phyloP scores from a whole-genome alignment of 106 monocot genomes.

The Vanilla planifolia region DNA sequence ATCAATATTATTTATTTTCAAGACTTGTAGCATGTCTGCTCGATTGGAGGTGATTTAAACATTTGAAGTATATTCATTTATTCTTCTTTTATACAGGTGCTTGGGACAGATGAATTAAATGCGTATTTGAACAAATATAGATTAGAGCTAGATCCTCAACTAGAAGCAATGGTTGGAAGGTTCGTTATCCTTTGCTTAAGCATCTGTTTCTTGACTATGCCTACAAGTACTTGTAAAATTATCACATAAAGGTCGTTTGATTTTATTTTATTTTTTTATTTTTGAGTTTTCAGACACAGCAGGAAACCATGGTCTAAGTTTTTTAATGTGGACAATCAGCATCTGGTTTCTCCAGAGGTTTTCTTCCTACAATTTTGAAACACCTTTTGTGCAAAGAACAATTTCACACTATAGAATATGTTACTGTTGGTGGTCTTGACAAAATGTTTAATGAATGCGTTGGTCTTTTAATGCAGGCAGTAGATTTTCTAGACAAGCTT shows the following conservation, averaged over 20 bases:
- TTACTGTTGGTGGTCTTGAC: not conserved
- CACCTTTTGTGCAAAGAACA: not conserved
- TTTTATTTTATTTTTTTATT: not conserved
- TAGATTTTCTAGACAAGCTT: conserved; percentile 91
- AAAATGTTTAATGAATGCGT: not conserved
- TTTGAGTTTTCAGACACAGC: conserved; percentile 50
- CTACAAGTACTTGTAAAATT: not conserved
- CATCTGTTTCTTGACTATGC: not conserved
- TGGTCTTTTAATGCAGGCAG: conserved; percentile 42
- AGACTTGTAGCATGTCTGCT: too few relatives aligned
- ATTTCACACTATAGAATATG: not conserved
- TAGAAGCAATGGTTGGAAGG: conserved; percentile 82
- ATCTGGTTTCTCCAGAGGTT: conserved; percentile 90
- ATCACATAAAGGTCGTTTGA: not conserved
- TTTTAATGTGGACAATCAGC: conserved; percentile 84
- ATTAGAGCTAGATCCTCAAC: conserved; percentile 75
- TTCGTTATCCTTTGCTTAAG: not conserved
- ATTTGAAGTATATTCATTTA: not conserved
- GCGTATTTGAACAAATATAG: conserved; percentile 70
- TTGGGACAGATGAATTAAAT: conserved; percentile 80
- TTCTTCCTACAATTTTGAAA: not conserved
- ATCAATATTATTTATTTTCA: too few relatives aligned
- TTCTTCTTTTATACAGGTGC: conserved; percentile 29
- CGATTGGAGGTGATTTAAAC: too few relatives aligned
- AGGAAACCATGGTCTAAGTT: conserved; percentile 93